phyloP scores from a whole-genome alignment of 352 stramenopile genomes.

The Saprolegnia diclina region DNA sequence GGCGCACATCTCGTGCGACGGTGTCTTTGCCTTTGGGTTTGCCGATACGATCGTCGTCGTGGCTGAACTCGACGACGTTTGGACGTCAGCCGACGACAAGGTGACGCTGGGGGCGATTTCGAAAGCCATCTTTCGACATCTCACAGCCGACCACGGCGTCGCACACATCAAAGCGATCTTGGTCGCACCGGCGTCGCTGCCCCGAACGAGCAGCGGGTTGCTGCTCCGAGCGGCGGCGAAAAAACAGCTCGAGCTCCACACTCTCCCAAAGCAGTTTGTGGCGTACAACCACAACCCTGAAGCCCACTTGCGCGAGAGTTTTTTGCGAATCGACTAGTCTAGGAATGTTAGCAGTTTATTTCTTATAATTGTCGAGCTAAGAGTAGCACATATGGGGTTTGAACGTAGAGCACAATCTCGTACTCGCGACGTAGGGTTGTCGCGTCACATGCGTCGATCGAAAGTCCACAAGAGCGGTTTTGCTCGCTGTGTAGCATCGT shows the following conservation, averaged over 20 bases:
- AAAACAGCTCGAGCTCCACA: neutral
- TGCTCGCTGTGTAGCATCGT: no score
- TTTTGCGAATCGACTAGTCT: no score
- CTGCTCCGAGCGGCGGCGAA: neutral
- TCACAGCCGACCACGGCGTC: neutral
- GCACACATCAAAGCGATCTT: neutral
- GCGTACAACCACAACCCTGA: neutral
- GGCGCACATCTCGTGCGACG: neutral
- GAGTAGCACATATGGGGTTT: no score
- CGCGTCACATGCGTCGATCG: no score
- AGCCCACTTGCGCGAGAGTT: no score
- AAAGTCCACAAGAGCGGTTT: no score
- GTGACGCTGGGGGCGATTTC: neutral
- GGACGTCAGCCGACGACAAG: neutral
- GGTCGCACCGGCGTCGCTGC: neutral
- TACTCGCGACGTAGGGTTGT: no score
- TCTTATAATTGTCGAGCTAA: no score
- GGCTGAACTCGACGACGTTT: neutral
- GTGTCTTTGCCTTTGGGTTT: neutral
- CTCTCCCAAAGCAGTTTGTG: neutral
- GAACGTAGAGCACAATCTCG: no score
- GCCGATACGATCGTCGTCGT: neutral
- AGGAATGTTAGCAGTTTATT: no score
- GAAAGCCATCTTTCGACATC: neutral
- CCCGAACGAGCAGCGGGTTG: neutral